phyloP scores from a whole-genome alignment of 2,329 filamentous ascomycete species.

The Aureobasidium melanogenum region DNA sequence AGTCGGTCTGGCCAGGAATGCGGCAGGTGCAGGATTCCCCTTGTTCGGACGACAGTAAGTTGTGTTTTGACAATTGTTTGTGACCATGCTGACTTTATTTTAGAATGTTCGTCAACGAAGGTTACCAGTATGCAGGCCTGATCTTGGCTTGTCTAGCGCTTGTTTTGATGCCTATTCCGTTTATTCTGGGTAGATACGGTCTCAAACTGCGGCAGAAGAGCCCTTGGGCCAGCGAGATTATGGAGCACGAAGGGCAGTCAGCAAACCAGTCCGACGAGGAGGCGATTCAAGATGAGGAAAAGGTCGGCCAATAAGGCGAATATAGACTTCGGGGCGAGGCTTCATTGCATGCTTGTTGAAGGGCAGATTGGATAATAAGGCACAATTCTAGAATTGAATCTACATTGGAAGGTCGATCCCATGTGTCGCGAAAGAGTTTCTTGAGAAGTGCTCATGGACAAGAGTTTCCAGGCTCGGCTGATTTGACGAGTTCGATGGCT shows the following conservation, averaged over 20 bases:
- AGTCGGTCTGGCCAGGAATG: conserved; percentile 30
- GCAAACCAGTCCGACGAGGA: not conserved
- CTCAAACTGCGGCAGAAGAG: conserved; percentile 27
- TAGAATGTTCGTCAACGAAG: conserved; percentile 15
- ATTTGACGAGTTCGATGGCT: not conserved
- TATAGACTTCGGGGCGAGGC: not conserved
- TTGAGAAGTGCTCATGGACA: not conserved
- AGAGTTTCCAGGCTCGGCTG: not conserved
- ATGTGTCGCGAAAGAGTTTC: not conserved
- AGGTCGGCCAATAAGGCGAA: not conserved
- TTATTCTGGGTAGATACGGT: conserved; percentile 27
- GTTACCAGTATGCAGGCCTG: conserved; percentile 23
- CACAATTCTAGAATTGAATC: not conserved
- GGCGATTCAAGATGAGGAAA: not conserved
- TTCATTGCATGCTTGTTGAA: not conserved
- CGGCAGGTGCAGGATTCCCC: conserved; percentile 28
- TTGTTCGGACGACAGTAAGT: conserved; percentile 22
- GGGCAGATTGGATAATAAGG: not conserved
- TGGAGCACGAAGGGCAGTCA: conserved; percentile 14
- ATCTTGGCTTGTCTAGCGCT: conserved; percentile 25
- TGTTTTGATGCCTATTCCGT: conserved; percentile 19
- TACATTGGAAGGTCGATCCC: not conserved
- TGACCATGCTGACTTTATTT: not conserved
- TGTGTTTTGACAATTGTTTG: not conserved
- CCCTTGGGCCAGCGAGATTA: conserved; percentile 31